Evolutionary conservation across 2,329 filamentous ascomycete genomes (phyloP), one percentile per base, ranked within the genome.

Genomic region (Teratosphaeria gauchensis): DNA sequence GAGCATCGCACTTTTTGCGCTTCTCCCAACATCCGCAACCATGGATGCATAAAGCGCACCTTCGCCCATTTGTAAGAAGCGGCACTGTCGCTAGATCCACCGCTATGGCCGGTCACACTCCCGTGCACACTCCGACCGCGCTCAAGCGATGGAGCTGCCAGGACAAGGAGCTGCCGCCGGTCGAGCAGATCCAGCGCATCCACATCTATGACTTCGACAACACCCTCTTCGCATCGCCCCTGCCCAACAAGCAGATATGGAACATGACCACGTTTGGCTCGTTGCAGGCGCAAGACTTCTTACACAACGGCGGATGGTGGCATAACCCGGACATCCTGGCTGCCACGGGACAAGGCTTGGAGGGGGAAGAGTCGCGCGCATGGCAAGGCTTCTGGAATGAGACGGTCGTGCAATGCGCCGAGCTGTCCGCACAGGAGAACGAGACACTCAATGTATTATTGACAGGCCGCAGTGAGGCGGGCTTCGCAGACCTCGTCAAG

Each of bases 181-280:
- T 85, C 11, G 79, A 87, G 51, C 79, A 84, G 58, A 87, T 97
- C 74, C 90, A 84, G 71, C 77, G 84, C 8, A 84, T 99, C 56
- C 92, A 97, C 71, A 83, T 99, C 65, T 97, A 97, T 77, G 94
- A 99, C 74, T 99, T 97, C 73, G 94, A 99, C 75, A 97, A 99
- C 71, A 97, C 92, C 46, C 32, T 32, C 54, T 99, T 99, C 78
- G 85, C 87, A 67, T 95, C 89, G 14, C 94, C 94, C 5, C 78
- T 96, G 1, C 94, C 94, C 1, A 97, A 96, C 69, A 84, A 86
- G 2, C 87, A 90, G 65, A 74, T 99, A 69, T 99, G 94, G 94
- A 88, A 87, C 64, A 83, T 83, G 1, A 78, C 81, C 33, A 92
- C 90, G 0, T 84, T 95, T 55, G 90, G 90, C 54, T 81, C 85